Evolutionary conservation across 2,329 filamentous ascomycete genomes (phyloP).

Genomic region (Tolypocladium amazonense): DNA sequence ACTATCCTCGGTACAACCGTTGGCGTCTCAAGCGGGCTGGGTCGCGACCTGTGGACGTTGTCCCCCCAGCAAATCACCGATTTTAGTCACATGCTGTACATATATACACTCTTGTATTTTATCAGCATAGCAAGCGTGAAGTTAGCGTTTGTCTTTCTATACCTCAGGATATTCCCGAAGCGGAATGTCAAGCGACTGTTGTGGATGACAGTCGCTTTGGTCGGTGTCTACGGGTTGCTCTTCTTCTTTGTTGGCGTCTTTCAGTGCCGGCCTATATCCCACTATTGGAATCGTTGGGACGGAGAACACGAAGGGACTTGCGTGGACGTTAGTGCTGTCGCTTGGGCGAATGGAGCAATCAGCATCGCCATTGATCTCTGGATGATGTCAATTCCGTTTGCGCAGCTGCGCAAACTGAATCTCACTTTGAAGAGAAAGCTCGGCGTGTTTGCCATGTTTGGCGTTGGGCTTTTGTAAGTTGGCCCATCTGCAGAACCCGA

Average conservation of each 20-base stretch:
- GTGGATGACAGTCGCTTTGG: neutral
- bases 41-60: neutral
- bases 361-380: neutral
- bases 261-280: neutral
- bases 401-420: neutral
- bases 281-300: neutral
- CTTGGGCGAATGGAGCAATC: neutral
- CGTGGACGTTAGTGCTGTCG: neutral
- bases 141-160: neutral
- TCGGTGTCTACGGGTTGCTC: neutral
- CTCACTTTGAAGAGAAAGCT: neutral
- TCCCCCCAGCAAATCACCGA: neutral
- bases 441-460: neutral
- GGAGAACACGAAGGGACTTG: neutral
- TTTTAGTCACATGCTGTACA: neutral
- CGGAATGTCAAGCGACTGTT: neutral
- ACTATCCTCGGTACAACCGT: neutral
- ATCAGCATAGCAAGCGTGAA: neutral
- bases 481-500: neutral
- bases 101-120: neutral
- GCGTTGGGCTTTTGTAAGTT: neutral
- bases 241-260: neutral
- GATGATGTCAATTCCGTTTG: neutral
- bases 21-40: neutral
- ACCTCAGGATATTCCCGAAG: neutral